Evolutionary conservation across 169 alveolate species (phyloP).

Genomic region (Theileria sp.): DNA sequence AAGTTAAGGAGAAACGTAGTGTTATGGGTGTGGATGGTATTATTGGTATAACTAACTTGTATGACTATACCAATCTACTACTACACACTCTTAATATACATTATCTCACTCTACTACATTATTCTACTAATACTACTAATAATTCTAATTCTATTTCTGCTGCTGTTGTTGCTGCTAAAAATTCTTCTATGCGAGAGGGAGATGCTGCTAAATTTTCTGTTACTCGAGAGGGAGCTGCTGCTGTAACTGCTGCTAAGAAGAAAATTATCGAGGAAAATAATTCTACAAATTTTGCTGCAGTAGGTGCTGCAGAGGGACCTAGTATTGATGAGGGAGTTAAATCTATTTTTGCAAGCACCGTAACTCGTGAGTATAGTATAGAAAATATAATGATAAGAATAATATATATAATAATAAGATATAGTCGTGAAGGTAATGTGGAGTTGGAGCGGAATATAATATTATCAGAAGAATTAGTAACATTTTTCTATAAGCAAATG

Average conservation of each 20-base stretch:
- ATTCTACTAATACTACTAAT: background rate
- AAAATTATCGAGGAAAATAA: background rate
- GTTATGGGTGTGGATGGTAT: background rate
- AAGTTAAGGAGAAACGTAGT: background rate
- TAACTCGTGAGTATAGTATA: background rate
- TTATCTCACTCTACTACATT: background rate
- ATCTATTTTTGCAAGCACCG: background rate
- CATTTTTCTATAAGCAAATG: background rate
- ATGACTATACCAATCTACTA: background rate
- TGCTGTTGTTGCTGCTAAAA: background rate
- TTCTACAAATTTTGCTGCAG: too few relatives aligned
- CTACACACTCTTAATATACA: background rate
- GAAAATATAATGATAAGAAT: background rate
- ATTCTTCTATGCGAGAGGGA: background rate
- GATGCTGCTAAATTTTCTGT: too few relatives aligned
- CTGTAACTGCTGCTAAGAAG: background rate
- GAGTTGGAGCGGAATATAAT: background rate
- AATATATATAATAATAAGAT: background rate
- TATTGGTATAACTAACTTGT: background rate
- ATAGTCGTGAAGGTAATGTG: background rate
- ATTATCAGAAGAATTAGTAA: background rate
- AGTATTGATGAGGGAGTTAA: background rate
- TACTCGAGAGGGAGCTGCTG: too few relatives aligned
- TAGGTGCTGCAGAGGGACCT: too few relatives aligned
- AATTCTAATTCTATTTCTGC: too few relatives aligned